These are phyloP conservation scores for Garcia nutans DNA, from an alignment of 345 rosid genomes.

Conservation along the genomic window DNA sequence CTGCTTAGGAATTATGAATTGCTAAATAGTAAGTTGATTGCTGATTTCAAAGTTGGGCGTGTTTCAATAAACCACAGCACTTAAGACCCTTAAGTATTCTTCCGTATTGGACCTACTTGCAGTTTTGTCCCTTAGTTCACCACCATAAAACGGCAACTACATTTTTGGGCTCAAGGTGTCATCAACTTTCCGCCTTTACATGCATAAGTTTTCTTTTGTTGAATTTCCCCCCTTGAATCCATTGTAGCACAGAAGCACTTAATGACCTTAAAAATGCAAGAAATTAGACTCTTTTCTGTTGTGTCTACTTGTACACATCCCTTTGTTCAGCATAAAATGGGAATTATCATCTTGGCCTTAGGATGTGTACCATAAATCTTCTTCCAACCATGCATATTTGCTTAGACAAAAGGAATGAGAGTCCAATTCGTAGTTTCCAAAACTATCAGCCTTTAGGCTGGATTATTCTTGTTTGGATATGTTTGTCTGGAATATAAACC, in stretches of 20 bases:
- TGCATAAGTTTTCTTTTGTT: not conserved
- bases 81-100: not conserved
- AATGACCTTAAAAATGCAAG: not conserved
- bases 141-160: not conserved
- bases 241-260: not conserved
- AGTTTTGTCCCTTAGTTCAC: not conserved
- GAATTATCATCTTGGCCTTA: not conserved
- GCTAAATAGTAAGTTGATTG: not conserved
- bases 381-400: not conserved
- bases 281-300: not conserved
- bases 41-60: not conserved
- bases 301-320: no score
- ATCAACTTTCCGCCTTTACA: not conserved
- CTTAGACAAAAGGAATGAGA: not conserved
- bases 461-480: not conserved
- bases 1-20: not conserved
- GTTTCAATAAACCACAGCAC: not conserved
- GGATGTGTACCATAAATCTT: not conserved
- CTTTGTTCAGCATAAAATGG: not conserved
- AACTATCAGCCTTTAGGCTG: not conserved
- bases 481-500: not conserved
- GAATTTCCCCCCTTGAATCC: not conserved
- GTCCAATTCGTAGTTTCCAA: not conserved
- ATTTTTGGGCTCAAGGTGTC: not conserved
- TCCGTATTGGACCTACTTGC: slow-evolving; percentile 3